Conservation (phyloP, 2,329 filamentous ascomycete species). For the Fusarium sp. region DNA sequence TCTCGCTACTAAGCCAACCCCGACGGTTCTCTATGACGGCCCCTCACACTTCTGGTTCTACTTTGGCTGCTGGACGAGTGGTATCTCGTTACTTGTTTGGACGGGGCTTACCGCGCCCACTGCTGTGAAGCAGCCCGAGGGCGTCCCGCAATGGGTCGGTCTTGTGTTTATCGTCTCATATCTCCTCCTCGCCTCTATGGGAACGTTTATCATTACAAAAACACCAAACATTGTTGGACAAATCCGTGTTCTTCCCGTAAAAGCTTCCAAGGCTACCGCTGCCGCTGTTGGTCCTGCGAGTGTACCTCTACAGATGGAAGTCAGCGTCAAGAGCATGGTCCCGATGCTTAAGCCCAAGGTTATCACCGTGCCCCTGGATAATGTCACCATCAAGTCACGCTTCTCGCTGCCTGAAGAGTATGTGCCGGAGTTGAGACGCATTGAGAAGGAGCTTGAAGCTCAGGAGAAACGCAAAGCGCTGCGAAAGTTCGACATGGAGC, state of each 20-base stretch:
- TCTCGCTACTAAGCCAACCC: constrained; percentile 65
- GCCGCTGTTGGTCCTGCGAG: constrained; percentile 23
- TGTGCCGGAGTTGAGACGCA: constrained; percentile 50
- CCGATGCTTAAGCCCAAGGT: constrained; percentile 60
- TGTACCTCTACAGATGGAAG: constrained; percentile 60
- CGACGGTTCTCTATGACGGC: constrained; percentile 72
- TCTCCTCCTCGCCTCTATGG: constrained; percentile 68
- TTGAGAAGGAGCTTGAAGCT: constrained; percentile 50
- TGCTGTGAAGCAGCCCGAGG: constrained; percentile 56
- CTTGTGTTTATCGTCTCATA: constrained; percentile 68
- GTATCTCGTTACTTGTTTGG: constrained; percentile 55
- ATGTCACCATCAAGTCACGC: constrained; percentile 52
- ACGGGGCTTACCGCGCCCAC: constrained; percentile 50
- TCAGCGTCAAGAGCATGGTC: constrained; percentile 62
- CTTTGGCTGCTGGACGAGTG: constrained; percentile 67
- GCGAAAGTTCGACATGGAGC: constrained; percentile 64
- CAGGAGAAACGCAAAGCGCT: constrained; percentile 53
- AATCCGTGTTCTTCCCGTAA: constrained; percentile 65
- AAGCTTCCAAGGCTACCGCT: constrained; percentile 33
- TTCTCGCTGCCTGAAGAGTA: constrained; percentile 54
- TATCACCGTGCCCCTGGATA: constrained; percentile 51
- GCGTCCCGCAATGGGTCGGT: constrained; percentile 66
- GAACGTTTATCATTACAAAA: constrained; percentile 68
- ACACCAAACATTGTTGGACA: constrained; percentile 67
- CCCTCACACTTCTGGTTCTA: constrained; percentile 73